phyloP scores from a whole-genome alignment of 2,329 filamentous ascomycete genomes.

The Chaetothyriales sp. region DNA sequence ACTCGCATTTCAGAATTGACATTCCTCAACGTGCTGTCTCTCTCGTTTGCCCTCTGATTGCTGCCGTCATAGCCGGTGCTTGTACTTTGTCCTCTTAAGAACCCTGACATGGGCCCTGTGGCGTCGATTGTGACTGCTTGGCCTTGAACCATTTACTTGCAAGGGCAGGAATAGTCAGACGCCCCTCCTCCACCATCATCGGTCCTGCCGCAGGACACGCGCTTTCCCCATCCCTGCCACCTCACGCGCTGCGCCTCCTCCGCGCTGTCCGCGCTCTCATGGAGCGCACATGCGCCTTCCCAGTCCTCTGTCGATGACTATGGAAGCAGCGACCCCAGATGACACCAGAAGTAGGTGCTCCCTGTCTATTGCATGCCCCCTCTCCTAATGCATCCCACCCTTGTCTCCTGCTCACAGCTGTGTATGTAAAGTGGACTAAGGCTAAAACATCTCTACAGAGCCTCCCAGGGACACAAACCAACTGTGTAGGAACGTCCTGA shows the following conservation, averaged over 20 bases:
- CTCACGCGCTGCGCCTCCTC: no score
- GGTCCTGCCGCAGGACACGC: neutral
- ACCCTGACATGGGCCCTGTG: neutral
- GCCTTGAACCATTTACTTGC: neutral
- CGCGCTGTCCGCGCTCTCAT: neutral
- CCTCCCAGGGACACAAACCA: slow-evolving; percentile 59
- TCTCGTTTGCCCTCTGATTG: neutral
- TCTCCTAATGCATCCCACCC: no score
- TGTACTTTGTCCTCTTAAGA: neutral
- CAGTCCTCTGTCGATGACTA: neutral
- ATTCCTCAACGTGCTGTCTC: neutral
- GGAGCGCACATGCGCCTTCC: neutral
- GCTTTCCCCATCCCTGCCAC: neutral
- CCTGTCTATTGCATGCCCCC: no score
- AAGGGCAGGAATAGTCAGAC: neutral
- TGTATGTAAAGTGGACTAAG: neutral
- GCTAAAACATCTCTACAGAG: slow-evolving; percentile 31
- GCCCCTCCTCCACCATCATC: neutral
- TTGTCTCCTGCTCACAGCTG: no score
- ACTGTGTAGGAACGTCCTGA: slow-evolving; percentile 78
- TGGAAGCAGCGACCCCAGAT: neutral
- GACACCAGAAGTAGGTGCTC: neutral
- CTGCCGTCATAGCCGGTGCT: neutral
- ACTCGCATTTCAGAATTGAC: neutral
- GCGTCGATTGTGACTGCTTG: neutral